phyloP scores from a whole-genome alignment of 169 alveolate species.

The Plasmodium cynomolgi region DNA sequence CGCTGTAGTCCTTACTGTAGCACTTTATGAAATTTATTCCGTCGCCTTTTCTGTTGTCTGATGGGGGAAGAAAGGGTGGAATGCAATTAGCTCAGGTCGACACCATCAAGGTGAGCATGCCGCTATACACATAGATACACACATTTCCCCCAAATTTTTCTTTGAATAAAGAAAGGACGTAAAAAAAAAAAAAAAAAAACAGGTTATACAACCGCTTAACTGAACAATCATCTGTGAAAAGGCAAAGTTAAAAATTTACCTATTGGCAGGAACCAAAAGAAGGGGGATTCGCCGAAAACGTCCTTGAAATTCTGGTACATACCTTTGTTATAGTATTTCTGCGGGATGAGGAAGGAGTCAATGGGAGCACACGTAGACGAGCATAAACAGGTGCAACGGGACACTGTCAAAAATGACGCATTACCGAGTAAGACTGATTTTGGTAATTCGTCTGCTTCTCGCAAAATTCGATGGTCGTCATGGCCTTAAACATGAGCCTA shows the following conservation, averaged over 20 bases:
- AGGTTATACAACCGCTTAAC: background rate
- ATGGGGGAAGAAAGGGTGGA: background rate
- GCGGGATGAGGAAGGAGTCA: background rate
- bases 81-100: background rate
- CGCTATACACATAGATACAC: background rate
- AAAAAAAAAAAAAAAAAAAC: background rate
- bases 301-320: conserved; percentile 60
- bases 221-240: background rate
- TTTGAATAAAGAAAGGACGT: background rate
- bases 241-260: conserved; percentile 23
- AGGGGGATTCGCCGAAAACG: conserved; percentile 71
- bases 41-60: conserved; percentile 61
- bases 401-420: background rate
- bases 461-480: conserved; percentile 91
- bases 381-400: background rate
- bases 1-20: conserved; percentile 21
- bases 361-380: background rate
- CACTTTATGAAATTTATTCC: conserved; percentile 48
- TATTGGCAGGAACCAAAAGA: conserved; percentile 75
- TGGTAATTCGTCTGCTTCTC: conserved; percentile 84
- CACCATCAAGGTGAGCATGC: background rate
- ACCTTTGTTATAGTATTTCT: conserved; percentile 73
- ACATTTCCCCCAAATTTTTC: background rate
- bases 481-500: conserved; percentile 79
- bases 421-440: conserved; percentile 62